These are phyloP conservation scores for Coniochaeta hoffmannii DNA, from an alignment of 2,329 filamentous ascomycete genomes.

Conservation along the genomic window DNA sequence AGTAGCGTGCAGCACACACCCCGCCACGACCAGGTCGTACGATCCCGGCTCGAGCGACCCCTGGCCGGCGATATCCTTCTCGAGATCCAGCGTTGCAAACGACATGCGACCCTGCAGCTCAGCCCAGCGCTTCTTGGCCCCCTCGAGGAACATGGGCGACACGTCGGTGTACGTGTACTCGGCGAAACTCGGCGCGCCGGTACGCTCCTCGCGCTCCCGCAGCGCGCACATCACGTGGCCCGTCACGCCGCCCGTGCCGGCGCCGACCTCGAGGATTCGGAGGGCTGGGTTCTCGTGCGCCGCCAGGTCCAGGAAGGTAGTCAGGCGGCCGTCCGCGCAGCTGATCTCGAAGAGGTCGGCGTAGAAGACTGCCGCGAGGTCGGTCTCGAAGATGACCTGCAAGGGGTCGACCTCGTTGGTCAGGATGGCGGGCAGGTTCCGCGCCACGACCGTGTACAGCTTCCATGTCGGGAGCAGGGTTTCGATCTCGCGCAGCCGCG, in stretches of 20 bases:
- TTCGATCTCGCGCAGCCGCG: constrained; percentile 18
- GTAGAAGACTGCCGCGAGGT: constrained; percentile 27
- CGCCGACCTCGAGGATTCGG: constrained; percentile 6
- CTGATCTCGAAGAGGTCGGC: constrained; percentile 21
- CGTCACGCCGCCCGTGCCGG: constrained; percentile 3
- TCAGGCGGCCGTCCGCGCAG: constrained; percentile 13
- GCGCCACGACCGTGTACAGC: constrained; percentile 20
- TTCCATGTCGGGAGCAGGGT: constrained; percentile 21
- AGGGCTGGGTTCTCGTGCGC: constrained; percentile 11
- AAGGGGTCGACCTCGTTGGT: constrained; percentile 24
- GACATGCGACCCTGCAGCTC: constrained; percentile 5
- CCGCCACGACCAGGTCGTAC: constrained; percentile 17
- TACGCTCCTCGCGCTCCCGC: constrained; percentile 1
- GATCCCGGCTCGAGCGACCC: constrained; percentile 22
- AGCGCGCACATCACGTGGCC: constrained; percentile 2
- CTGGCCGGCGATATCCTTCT: constrained; percentile 11
- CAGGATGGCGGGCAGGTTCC: constrained; percentile 23
- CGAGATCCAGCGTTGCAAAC: constrained; percentile 6
- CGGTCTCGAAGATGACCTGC: constrained; percentile 26
- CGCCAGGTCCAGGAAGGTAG: constrained; percentile 16
- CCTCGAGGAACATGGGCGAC: constrained; percentile 7
- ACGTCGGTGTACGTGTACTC: constrained; percentile 7
- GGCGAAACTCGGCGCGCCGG: not conserved
- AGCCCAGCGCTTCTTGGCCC: constrained; percentile 3
- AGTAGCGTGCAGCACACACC: constrained; percentile 9